Percentiles rank a stretch among this genome's conserved stretches.
These are phyloP conservation scores for Lyophyllum atratum DNA, from an alignment of 768 basidiomycete species.

Conservation along the genomic window DNA sequence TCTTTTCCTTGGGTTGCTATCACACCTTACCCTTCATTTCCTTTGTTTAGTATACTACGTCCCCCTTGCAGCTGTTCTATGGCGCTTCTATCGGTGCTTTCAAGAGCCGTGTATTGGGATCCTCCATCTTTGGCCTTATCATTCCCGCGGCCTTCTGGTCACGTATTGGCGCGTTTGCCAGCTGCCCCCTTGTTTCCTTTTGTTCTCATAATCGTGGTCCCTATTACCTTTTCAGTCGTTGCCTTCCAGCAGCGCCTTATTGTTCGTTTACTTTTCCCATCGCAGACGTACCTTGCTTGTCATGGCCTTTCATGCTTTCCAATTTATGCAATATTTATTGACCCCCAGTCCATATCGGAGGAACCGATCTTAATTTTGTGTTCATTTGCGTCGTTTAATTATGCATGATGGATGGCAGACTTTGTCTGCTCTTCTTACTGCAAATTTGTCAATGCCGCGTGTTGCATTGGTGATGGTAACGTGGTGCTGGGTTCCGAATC, in stretches of 20 bases:
- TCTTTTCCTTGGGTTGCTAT: not conserved
- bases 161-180: not conserved
- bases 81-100: not conserved
- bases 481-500: not conserved
- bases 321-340: not conserved
- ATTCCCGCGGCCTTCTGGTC: not conserved
- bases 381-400: not conserved
- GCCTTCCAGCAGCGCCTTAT: not conserved
- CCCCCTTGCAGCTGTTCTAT: not conserved
- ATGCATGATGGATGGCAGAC: not conserved
- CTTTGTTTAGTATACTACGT: not conserved
- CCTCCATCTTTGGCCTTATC: not conserved
- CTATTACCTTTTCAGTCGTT: not conserved
- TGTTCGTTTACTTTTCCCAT: not conserved
- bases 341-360: not conserved
- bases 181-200: not conserved
- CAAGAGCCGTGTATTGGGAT: not conserved
- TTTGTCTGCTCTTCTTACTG: not conserved
- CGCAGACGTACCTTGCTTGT: not conserved
- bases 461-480: not conserved
- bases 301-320: not conserved
- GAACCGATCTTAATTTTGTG: not conserved
- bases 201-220: not conserved
- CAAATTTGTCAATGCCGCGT: not conserved
- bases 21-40: not conserved